phyloP scores from a whole-genome alignment of 495 filamentous ascomycete genomes.

The Aspergillus sclerotiicarbonarius region DNA sequence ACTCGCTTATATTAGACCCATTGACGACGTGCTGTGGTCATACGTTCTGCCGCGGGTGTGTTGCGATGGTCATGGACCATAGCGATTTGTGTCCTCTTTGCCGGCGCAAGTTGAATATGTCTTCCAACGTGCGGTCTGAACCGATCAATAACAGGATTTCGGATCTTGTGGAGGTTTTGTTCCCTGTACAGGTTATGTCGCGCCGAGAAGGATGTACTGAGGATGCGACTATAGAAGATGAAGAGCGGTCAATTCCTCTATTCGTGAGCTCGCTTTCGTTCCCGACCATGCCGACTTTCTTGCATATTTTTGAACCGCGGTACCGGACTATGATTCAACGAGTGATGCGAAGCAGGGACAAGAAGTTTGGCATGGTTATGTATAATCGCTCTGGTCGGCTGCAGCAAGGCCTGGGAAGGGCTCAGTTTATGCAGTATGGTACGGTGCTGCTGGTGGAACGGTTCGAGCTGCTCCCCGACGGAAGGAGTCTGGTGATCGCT shows the following conservation, averaged over 20 bases:
- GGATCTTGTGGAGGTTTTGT: constrained; percentile 59
- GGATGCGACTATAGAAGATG: constrained; percentile 45
- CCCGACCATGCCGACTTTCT: constrained; percentile 77
- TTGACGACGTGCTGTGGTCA: constrained; percentile 84
- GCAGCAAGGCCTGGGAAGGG: constrained; percentile 58
- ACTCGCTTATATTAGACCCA: constrained; percentile 72
- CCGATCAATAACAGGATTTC: constrained; percentile 63
- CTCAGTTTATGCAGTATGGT: constrained; percentile 69
- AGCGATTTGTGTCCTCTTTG: constrained; percentile 77
- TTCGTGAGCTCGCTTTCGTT: constrained; percentile 82
- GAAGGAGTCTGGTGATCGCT: constrained; percentile 75
- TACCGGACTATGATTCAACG: constrained; percentile 87
- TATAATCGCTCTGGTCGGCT: constrained; percentile 54
- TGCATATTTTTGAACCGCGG: constrained; percentile 89
- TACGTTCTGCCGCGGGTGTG: constrained; percentile 80
- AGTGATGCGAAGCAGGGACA: constrained; percentile 63
- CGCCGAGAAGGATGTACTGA: constrained; percentile 53
- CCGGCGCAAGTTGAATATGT: constrained; percentile 62
- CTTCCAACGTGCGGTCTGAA: constrained; percentile 49
- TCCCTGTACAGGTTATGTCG: constrained; percentile 60
- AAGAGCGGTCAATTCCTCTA: constrained; percentile 63
- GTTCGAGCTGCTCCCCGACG: constrained; percentile 71
- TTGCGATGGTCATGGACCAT: constrained; percentile 71
- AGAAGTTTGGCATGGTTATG: constrained; percentile 82
- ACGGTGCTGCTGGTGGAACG: constrained; percentile 73